phyloP scores from a whole-genome alignment of 2,329 filamentous ascomycete species.

The Beauveria australis region DNA sequence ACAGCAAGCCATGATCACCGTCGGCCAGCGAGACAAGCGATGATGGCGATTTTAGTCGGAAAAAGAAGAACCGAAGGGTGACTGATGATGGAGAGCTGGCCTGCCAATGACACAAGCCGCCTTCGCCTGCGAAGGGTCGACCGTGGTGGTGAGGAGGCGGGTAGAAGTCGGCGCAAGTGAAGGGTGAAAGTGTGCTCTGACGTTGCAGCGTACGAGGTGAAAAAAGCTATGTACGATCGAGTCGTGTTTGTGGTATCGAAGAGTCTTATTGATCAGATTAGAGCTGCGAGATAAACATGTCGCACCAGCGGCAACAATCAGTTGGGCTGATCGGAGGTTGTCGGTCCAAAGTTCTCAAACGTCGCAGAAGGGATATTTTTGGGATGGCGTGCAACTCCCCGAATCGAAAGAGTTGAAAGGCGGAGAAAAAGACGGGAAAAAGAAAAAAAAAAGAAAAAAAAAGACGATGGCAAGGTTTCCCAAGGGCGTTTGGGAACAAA shows the following conservation, averaged over 20 bases:
- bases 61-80: slow-evolving; percentile 6
- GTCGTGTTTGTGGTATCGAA: not conserved
- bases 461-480: not conserved
- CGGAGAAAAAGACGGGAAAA: not conserved
- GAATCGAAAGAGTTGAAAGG: not conserved
- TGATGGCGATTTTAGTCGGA: not conserved
- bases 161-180: not conserved
- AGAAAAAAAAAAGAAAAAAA: not conserved
- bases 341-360: not conserved
- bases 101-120: slow-evolving; percentile 34
- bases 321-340: not conserved
- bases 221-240: slow-evolving; percentile 13
- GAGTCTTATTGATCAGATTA: not conserved
- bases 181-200: not conserved
- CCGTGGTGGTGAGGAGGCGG: not conserved
- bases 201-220: not conserved
- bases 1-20: slow-evolving; percentile 46
- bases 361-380: not conserved
- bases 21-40: slow-evolving; percentile 10
- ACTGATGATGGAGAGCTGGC: slow-evolving; percentile 21
- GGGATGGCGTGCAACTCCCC: not conserved
- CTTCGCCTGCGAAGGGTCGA: slow-evolving; percentile 11
- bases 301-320: not conserved
- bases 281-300: not conserved
- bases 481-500: not conserved